These are phyloP conservation scores for Aegle marmelos DNA, from an alignment of 345 rosid genomes.

Conservation along the genomic window DNA sequence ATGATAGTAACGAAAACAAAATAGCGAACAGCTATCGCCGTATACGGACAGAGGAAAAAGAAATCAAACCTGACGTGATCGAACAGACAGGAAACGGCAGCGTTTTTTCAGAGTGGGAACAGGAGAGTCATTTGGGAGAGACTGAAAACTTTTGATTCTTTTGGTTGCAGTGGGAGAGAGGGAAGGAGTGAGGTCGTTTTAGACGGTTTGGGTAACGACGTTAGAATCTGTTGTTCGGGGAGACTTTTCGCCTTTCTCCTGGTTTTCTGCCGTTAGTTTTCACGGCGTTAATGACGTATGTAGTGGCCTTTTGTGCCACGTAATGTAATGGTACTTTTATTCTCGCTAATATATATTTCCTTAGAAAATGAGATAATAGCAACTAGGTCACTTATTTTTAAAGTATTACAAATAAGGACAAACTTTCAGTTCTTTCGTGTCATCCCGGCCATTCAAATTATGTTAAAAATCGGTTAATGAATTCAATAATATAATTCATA, in stretches of 20 bases:
- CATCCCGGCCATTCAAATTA: too few species aligned
- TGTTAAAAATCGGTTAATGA: too few species aligned
- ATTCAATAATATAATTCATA: too few species aligned
- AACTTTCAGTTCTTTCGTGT: too few species aligned
- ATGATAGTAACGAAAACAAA: not conserved
- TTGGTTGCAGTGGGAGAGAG: slow-evolving; percentile 24
- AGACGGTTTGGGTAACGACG: slow-evolving; percentile 51
- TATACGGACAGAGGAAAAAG: not conserved
- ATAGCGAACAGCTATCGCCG: not conserved
- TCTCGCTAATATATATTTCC: not conserved
- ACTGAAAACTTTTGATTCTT: slow-evolving; percentile 13
- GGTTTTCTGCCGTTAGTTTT: slow-evolving; percentile 6
- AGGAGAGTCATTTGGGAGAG: slow-evolving; percentile 4
- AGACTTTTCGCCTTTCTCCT: not conserved
- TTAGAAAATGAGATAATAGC: not conserved
- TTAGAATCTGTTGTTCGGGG: slow-evolving; percentile 13
- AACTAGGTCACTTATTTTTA: not conserved
- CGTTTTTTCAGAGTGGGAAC: slow-evolving; percentile 18
- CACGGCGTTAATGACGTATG: slow-evolving; percentile 30
- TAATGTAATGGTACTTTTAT: not conserved
- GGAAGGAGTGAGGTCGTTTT: slow-evolving; percentile 51
- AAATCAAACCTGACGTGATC: slow-evolving; percentile 14
- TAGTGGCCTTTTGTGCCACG: slow-evolving; percentile 20
- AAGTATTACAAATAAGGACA: too few species aligned
- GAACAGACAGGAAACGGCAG: slow-evolving; percentile 8